These are phyloP conservation scores for Malus hybrid DNA, from an alignment of 331 rosid genomes.

Conservation along the genomic window DNA sequence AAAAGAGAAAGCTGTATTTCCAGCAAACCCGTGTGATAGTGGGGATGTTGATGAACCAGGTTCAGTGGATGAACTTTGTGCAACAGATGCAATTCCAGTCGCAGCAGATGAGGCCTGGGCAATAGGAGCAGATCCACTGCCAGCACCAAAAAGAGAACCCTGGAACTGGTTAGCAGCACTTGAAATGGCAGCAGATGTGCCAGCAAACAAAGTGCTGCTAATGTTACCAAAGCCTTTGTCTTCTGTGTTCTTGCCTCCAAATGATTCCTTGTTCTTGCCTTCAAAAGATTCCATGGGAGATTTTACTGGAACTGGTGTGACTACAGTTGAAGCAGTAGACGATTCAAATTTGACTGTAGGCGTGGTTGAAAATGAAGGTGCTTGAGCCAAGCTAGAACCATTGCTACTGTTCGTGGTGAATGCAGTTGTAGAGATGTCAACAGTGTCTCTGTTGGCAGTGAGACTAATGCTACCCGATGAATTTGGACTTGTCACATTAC, in stretches of 20 bases:
- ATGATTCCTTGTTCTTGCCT: slow-evolving; percentile 21
- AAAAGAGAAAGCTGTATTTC: not conserved
- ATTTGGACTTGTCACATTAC: slow-evolving; percentile 33
- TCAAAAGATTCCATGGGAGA: slow-evolving; percentile 28
- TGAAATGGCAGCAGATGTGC: slow-evolving; percentile 28
- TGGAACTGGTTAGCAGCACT: slow-evolving; percentile 37
- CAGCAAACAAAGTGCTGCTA: slow-evolving; percentile 30
- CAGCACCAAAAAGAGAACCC: slow-evolving; percentile 26
- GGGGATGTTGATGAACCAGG: slow-evolving; percentile 45
- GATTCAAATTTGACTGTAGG: slow-evolving; percentile 43
- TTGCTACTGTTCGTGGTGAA: slow-evolving; percentile 18
- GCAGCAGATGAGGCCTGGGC: slow-evolving; percentile 30
- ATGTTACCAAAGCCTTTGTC: slow-evolving; percentile 35
- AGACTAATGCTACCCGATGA: slow-evolving; percentile 24
- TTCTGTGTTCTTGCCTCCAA: slow-evolving; percentile 30
- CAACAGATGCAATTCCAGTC: slow-evolving; percentile 38
- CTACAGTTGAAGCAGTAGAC: slow-evolving; percentile 27
- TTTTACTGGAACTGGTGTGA: slow-evolving; percentile 24
- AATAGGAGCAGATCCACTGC: slow-evolving; percentile 32
- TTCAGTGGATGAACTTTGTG: slow-evolving; percentile 39
- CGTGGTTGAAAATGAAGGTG: slow-evolving; percentile 37
- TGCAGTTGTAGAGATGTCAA: slow-evolving; percentile 12
- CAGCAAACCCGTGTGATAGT: slow-evolving; percentile 39
- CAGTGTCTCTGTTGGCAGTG: slow-evolving; percentile 19
- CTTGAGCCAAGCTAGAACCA: slow-evolving; percentile 21